A percentile compares a stretch with the other conserved stretches of the same genome.
Conservation (phyloP, 2,329 filamentous ascomycete species). For the Phoma sp. region DNA sequence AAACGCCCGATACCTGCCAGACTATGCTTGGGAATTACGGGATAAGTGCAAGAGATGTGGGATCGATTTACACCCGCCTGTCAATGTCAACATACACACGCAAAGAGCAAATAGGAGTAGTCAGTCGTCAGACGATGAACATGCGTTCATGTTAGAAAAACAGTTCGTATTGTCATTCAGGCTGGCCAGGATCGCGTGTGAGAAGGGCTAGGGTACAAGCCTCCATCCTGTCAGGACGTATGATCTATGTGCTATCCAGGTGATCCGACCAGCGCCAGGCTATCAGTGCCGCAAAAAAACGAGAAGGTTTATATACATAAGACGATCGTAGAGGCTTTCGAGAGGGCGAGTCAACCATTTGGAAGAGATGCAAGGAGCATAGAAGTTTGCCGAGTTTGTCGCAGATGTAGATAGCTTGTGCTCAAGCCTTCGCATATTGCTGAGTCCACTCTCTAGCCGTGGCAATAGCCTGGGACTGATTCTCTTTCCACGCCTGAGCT, state of each 20-base stretch:
- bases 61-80: not conserved
- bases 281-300: slow-evolving; percentile 20
- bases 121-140: not conserved
- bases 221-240: slow-evolving; percentile 23
- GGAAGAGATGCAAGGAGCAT: not conserved
- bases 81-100: not conserved
- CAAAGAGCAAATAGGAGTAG: not conserved
- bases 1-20: no score
- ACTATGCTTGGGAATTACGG: no score
- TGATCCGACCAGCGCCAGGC: slow-evolving; percentile 29
- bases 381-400: not conserved
- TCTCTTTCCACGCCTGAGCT: slow-evolving; percentile 96
- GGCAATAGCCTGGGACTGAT: slow-evolving; percentile 88
- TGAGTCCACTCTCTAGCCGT: slow-evolving; percentile 92
- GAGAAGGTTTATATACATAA: slow-evolving; percentile 20
- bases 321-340: slow-evolving; percentile 3
- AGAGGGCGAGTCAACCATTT: not conserved
- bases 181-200: slow-evolving; percentile 12
- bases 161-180: slow-evolving; percentile 29
- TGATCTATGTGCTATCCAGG: slow-evolving; percentile 25
- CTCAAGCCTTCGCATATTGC: slow-evolving; percentile 68
- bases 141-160: slow-evolving; percentile 1
- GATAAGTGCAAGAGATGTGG: not conserved
- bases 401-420: not conserved
- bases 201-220: slow-evolving; percentile 8